Evolutionary conservation across 2,329 filamentous ascomycete genomes (phyloP).

Genomic region (Fusarium phyllophilum): DNA sequence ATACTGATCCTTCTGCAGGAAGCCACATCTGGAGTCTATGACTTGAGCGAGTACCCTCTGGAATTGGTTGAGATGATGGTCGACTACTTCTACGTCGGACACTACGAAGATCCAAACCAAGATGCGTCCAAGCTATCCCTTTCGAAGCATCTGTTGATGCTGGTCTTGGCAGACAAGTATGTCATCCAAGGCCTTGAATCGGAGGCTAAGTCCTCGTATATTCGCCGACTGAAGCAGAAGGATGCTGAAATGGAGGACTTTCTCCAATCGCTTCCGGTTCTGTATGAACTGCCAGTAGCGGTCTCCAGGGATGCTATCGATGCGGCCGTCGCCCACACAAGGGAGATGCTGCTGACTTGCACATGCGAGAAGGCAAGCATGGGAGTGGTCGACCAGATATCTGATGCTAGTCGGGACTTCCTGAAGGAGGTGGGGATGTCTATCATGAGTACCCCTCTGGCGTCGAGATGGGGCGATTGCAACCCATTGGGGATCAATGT

Average conservation of each 20-base stretch:
- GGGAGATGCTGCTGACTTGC: neutral
- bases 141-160: neutral
- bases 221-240: neutral
- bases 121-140: neutral
- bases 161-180: neutral
- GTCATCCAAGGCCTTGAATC: neutral
- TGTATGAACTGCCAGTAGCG: neutral
- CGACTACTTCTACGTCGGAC: neutral
- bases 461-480: neutral
- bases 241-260: neutral
- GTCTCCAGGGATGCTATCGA: neutral
- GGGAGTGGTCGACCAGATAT: neutral
- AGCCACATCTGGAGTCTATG: neutral
- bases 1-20: neutral
- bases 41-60: neutral
- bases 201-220: neutral
- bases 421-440: neutral
- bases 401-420: neutral
- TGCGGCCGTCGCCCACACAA: neutral
- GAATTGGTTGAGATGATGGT: neutral
- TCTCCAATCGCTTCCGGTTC: neutral
- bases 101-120: neutral
- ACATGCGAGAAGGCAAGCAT: neutral
- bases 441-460: too few species aligned
- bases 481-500: too few species aligned